Base-by-base conservation (phyloP, 2,329 filamentous ascomycete species). In the Colletotrichum sp. region DNA sequence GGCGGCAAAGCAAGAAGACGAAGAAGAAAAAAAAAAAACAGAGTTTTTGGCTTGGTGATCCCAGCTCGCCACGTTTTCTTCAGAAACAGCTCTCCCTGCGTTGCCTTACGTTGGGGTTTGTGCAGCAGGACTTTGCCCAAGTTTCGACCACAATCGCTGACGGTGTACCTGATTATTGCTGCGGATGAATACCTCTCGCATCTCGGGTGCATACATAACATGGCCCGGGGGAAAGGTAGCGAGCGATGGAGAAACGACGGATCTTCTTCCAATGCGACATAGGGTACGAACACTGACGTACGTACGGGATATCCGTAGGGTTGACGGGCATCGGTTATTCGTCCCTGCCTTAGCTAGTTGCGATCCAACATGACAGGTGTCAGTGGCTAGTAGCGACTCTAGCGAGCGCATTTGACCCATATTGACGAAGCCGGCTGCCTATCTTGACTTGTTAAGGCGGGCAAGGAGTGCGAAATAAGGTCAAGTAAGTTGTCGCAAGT, bases 21-120 rank as follows among this genome's bases (percentile, higher is more conserved):
- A 28, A 28, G 36, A 66, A 32, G 39, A 24, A 34, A 52, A 52
- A 24, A 34, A 52, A 52, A 60, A n/a, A 68, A 39, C 15, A 52
- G n/a, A 36, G 26, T 59, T 30, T 52, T 63, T 64, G 39, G 59
- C 12, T 32, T 60, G 44, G 15, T 52, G 49, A 73, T 68, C 73
- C 73, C n/a, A 49, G 73, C 24, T 68, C 32, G 73, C 73, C 73
- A 76, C 73, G 73, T 76, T 72, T 76, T 68, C 55, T 73, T 55
- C 26, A 63, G 36, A 55, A 12, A 21, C 18, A 34, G 39, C 13
- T 34, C 32, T 36, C 18, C 36, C 49, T 52, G 15, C 59, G 18
- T 16, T 15, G 34, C 12, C 26, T 52, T 52, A 52, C n/a, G 10
- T 52, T 8, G 44, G 44, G 44, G n/a, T 44, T 44, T 55, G 24